A percentile compares a stretch with the other conserved stretches of the same genome.
Conservation (phyloP, 306 rosid species). For the Vicia villosa region DNA sequence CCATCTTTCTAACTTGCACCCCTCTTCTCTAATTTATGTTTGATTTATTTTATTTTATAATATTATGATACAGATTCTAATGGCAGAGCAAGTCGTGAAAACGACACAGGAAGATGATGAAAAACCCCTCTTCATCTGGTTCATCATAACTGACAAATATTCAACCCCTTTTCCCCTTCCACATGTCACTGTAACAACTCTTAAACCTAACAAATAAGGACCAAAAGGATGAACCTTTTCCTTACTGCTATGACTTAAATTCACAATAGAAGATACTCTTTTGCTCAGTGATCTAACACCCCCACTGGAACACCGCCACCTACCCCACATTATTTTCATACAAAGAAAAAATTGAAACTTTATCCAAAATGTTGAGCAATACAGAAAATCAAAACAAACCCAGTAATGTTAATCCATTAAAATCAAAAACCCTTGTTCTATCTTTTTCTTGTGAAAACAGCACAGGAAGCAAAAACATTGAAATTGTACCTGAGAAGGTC, state of each 20-base stretch:
- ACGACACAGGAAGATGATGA: constrained; percentile 11
- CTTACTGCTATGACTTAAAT: constrained; percentile 1
- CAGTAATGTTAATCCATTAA: neutral
- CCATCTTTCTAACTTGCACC: too few relatives aligned
- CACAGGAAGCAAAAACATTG: too few relatives aligned
- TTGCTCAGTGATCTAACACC: constrained; percentile 35
- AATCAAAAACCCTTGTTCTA: neutral
- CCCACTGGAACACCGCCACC: constrained; percentile 39
- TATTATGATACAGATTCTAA: too few relatives aligned
- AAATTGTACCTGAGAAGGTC: too few relatives aligned
- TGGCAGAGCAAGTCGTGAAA: too few relatives aligned
- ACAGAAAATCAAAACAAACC: constrained; percentile 21
- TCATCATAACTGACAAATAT: constrained; percentile 34
- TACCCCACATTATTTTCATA: constrained; percentile 46
- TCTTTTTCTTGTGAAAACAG: too few relatives aligned
- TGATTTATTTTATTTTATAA: too few relatives aligned
- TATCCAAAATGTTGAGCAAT: neutral
- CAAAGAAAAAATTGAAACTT: constrained; percentile 20
- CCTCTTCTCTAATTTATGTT: too few relatives aligned
- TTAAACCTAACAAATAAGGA: constrained; percentile 37
- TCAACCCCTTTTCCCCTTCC: constrained; percentile 7
- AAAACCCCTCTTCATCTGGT: constrained; percentile 40
- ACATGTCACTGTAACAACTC: constrained; percentile 30
- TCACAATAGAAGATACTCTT: constrained; percentile 39
- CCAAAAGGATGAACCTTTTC: constrained; percentile 35